These are phyloP conservation scores for Adenanthera pavonina DNA, from an alignment of 306 rosid species.

Conservation along the genomic window DNA sequence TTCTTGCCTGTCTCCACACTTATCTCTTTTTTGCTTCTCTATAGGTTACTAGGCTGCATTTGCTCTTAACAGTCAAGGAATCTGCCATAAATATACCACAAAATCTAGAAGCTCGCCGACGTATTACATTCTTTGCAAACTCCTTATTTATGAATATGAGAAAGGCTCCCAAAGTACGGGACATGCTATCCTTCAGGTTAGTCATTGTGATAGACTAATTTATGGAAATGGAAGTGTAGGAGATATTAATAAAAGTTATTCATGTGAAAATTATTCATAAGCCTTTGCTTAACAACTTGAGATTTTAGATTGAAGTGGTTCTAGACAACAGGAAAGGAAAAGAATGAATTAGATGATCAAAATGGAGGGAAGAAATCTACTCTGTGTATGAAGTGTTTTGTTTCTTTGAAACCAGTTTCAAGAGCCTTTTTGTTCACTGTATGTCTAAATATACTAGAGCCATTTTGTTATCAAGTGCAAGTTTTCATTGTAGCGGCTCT, in stretches of 20 bases:
- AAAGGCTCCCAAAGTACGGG: slow-evolving; percentile 64
- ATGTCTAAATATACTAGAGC: neutral
- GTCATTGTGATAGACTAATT: slow-evolving; percentile 24
- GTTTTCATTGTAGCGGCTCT: neutral
- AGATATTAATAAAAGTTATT: neutral
- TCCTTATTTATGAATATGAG: slow-evolving; percentile 80
- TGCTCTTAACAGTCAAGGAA: slow-evolving; percentile 76
- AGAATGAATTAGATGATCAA: neutral
- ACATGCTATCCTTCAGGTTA: slow-evolving; percentile 78
- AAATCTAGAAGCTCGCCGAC: slow-evolving; percentile 79
- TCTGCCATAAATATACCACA: slow-evolving; percentile 82
- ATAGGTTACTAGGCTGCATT: slow-evolving; percentile 67
- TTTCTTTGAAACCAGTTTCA: neutral
- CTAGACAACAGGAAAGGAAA: neutral
- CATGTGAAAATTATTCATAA: neutral
- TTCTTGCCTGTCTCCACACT: slow-evolving; percentile 15
- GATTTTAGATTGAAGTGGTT: neutral
- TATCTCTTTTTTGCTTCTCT: slow-evolving; percentile 24
- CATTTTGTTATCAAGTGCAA: neutral
- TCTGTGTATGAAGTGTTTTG: neutral
- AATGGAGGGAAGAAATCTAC: neutral
- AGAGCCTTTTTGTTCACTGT: slow-evolving; percentile 3
- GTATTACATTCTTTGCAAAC: slow-evolving; percentile 79
- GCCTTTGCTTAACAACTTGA: neutral
- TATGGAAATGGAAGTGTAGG: neutral